Conservation (phyloP, 176 grass and related monocot species). For the Eleusine coracana region DNA sequence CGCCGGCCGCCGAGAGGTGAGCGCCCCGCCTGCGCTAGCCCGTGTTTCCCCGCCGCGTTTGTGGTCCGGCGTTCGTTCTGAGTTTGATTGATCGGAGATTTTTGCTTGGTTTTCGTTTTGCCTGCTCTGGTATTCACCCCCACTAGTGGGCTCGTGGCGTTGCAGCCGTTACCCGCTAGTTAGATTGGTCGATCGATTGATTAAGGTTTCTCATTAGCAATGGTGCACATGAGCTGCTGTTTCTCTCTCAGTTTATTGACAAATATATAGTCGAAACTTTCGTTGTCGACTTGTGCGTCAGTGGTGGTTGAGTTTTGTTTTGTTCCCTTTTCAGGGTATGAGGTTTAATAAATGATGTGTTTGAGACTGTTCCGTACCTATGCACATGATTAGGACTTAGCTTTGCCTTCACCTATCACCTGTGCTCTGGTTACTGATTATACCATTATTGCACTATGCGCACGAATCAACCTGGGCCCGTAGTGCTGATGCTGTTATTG, state of each 20-base stretch:
- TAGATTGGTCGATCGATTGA: neutral
- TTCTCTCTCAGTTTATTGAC: neutral
- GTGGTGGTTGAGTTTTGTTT: neutral
- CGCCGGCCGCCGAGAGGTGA: conserved; percentile 29
- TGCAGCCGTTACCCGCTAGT: neutral
- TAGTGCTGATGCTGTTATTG: neutral
- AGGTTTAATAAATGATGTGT: neutral
- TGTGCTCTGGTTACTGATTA: neutral
- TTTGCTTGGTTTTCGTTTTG: neutral
- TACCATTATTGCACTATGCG: neutral
- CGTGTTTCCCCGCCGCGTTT: neutral
- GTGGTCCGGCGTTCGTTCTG: neutral
- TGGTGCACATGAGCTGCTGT: neutral
- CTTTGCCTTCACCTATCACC: neutral
- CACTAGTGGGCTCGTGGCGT: neutral
- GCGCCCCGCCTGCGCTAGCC: neutral
- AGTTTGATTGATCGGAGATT: neutral
- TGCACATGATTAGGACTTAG: neutral
- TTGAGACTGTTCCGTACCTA: neutral
- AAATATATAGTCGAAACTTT: conserved; percentile 1
- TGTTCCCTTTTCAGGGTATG: neutral
- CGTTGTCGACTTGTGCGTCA: conserved; percentile 8
- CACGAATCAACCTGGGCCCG: neutral
- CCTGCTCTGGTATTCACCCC: neutral
- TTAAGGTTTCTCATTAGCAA: neutral